Conservation (phyloP, 2,329 filamentous ascomycete species). For the Sordariomycetes sp. region DNA sequence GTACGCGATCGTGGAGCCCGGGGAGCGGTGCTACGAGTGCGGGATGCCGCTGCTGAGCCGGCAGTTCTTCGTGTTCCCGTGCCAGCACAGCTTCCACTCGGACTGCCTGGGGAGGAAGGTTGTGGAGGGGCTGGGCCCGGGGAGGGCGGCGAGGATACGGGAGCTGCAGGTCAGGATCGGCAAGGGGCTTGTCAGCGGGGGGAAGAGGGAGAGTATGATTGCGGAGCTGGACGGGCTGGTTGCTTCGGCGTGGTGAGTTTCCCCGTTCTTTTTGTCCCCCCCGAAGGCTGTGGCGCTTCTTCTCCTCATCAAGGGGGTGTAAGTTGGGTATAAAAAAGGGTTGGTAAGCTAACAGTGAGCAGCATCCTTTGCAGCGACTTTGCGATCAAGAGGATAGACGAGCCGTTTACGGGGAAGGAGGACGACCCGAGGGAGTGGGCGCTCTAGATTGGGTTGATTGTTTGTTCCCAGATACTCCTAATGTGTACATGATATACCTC, state of each 20-base stretch:
- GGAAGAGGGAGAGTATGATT: conserved; percentile 71
- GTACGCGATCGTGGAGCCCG: conserved; percentile 93
- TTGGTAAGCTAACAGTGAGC: conserved; percentile 12
- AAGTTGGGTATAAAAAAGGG: too few relatives aligned
- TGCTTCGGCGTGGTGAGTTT: conserved; percentile 70
- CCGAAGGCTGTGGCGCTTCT: not conserved
- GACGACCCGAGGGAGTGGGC: conserved; percentile 79
- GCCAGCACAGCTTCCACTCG: conserved; percentile 94
- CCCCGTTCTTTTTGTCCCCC: not conserved
- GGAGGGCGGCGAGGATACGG: conserved; percentile 67
- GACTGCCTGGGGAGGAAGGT: conserved; percentile 86
- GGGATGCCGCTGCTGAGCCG: conserved; percentile 74
- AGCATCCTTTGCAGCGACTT: conserved; percentile 92
- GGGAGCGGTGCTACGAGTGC: conserved; percentile 88
- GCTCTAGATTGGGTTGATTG: conserved; percentile 28
- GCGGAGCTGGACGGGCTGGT: conserved; percentile 87
- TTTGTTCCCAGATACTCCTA: conserved; percentile 1
- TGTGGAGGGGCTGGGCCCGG: conserved; percentile 67
- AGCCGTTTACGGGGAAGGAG: conserved; percentile 69
- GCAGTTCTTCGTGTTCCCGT: conserved; percentile 97
- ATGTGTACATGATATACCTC: conserved; percentile 2
- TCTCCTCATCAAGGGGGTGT: too few relatives aligned
- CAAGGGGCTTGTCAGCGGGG: conserved; percentile 58
- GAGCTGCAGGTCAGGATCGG: conserved; percentile 79
- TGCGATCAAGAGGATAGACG: conserved; percentile 87